Evolutionary conservation across 805 yeast genomes (phyloP), one percentile per base, ranked within the genome.

Genomic region (Hanseniaspora guilliermondii): DNA sequence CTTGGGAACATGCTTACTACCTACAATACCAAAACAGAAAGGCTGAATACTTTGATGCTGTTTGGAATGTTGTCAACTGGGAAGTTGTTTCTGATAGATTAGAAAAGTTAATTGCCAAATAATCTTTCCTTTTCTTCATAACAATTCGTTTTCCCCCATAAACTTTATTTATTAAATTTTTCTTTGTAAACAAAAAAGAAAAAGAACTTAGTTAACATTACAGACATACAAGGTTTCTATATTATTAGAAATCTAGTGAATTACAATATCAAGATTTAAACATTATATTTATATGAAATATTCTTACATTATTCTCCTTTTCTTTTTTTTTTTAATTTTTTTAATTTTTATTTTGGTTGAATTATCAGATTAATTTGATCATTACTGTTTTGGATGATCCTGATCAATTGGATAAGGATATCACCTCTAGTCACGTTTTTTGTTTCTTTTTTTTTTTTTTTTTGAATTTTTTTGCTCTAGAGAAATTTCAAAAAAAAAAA

Each of bases 1-100:
- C 95, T 57, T 87, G 96, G 96, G 96, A 87, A 72, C 96, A 87
- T 66, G 96, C 96, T 54, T 87, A 87, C 76, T 87, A 87, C 77
- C 76, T 88, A 70, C 96, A 87, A 71, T 87, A 87, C 76, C 83
- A 85, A 73, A 87, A 87, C 73, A 88, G 83, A 67, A 87, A 88
- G 76, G 94, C 70, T 45, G 95, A 87, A 66, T 87, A 88, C 74
- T 87, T 88, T 79, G 82, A 85, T 71, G 91, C 94, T 58, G 85
- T 87, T 71, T 87, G 96, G 96, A 83, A 85, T 64, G 95, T 87
- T 44, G 78, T 88, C 70, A 87, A 87, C 79, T 87, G 96, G 96
- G 76, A 82, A 69, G 94, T 83, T 70, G 96, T 95, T 54, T 87
- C 80, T 63, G 75, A 73, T 70, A 80, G 95, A 71, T 84, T 69